Base-by-base conservation (phyloP, 2,329 filamentous ascomycete species). In the Metarhizium album region DNA sequence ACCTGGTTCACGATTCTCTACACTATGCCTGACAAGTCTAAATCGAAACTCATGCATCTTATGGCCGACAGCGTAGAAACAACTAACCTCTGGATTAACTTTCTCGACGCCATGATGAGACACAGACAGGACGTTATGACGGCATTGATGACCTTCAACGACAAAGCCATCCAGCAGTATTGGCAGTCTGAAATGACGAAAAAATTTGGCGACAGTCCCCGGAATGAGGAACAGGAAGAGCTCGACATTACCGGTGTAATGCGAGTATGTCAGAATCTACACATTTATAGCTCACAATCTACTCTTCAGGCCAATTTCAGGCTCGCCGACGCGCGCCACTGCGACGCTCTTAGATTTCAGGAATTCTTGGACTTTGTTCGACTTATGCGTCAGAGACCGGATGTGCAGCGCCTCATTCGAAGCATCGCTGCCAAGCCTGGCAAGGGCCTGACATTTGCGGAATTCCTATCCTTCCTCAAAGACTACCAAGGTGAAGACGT, bases 1-100 rank as follows among this genome's bases (percentile, higher is more conserved):
- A 80, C 82, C 14, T 95, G 90, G 79, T 91, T 97, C 62, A 94
- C 90, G 27, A 89, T 98, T 57, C 79, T 95, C 49, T 96, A 95
- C 66, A 80, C 82, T 1, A 79, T 88, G 37, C 83, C 86, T 0
- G 86, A 89, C 58, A 85, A 84, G 54, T 84, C 84, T 8, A 91
- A 89, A 63, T 84, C 82, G 60, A 95, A 96, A 67, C 84, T 84
- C 8, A 82, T 97, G 72, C 90, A 97, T 66, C 76, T 98, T 48
- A 83, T 96, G 52, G 88, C 90, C 24, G 84, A 84, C 11, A 83
- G 85, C 54, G 74, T 82, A 45, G 79, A 82, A 57, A 80, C 83
- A 7, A 85, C 91, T 59, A 74, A 82, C 29, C 74, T 87, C 24
- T 97, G 91, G 93, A 89, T 84, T 1, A 80, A 80, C 16, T 91